Base-by-base conservation (phyloP, 2,329 filamentous ascomycete genomes). In the Microsporum ferrugineum region DNA sequence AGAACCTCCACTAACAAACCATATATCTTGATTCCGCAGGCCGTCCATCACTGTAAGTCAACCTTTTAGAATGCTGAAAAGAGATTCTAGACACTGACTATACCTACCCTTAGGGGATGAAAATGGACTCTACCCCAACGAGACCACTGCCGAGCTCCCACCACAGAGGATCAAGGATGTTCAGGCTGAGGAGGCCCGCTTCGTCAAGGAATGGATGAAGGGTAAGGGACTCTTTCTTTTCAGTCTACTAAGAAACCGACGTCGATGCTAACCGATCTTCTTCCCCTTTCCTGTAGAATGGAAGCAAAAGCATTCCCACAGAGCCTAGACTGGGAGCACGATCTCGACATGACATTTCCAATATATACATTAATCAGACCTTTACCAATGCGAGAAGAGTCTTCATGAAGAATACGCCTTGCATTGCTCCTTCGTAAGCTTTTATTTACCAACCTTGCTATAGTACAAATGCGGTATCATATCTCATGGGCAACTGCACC, bases 21-120 rank as follows among this genome's bases (percentile, higher is more conserved):
- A 0, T 88, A 86, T 64, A 79, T 89, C n/a, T 70, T 92, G 53
- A 89, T 95, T 53, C 76, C 79, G 2, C 81, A 81, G n/a, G 88
- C 83, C 0, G 88, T 91, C 23, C 89, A 95, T 71, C 88, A 92
- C 70, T 94, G 88, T 86, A 87, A 89, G 66, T 85, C 87, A 8
- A 65, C 31, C 83, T 85, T 29, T 65, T 85, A 71, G 2, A 7
- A 12, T 34, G 8, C 27, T 23, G 5, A 5, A 36, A 17, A 14
- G 3, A 29, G 6, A 47, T 49, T 29, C 33, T 14, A 14, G 41
- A 12, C 17, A 81, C 78, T 62, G 60, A 63, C 39, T 27, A 14
- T 36, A 12, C 36, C 5, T 49, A 43, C 39, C 39, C 6, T 43
- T 43, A 69, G 67, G 77, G 78, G 78, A 80, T 63, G 77, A 79